Evolutionary conservation across 768 basidiomycete species (phyloP).

Genomic region (Paxillus rubicundulus): DNA sequence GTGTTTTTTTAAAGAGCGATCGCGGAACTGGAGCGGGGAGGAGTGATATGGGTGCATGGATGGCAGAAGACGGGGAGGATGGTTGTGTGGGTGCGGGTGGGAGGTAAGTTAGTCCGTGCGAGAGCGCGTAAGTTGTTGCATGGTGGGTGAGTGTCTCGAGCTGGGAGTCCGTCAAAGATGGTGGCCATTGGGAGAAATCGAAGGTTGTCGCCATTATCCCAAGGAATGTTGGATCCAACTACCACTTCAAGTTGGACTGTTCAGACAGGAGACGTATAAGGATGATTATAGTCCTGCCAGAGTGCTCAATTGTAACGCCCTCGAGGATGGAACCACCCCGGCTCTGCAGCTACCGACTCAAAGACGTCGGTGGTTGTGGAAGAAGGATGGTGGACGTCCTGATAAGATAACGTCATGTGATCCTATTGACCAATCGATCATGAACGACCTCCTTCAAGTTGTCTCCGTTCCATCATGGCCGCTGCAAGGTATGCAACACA

Average conservation of each 20-base stretch:
- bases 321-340: no score
- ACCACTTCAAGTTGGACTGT: no score
- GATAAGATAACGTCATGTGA: constrained; percentile 5
- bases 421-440: no score
- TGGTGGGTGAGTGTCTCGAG: constrained; percentile 56
- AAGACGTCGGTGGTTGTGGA: no score
- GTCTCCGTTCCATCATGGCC: constrained; percentile 7
- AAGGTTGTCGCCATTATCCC: constrained; percentile 33
- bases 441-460: background rate
- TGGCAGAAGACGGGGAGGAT: constrained; percentile 63
- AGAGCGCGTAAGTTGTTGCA: constrained; percentile 80
- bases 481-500: constrained; percentile 18
- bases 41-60: constrained; percentile 88
- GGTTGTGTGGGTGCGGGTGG: constrained; percentile 48
- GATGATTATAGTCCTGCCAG: no score
- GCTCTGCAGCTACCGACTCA: no score
- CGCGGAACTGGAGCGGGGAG: constrained; percentile 87
- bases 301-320: no score
- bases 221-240: background rate
- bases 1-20: constrained; percentile 60
- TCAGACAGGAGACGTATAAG: no score
- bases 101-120: constrained; percentile 82
- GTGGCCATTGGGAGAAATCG: constrained; percentile 71
- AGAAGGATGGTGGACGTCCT: background rate
- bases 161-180: constrained; percentile 56